Evolutionary conservation across 768 basidiomycete species (phyloP), one percentile per base, ranked within the genome.

Genomic region (Exidia glandulosa): DNA sequence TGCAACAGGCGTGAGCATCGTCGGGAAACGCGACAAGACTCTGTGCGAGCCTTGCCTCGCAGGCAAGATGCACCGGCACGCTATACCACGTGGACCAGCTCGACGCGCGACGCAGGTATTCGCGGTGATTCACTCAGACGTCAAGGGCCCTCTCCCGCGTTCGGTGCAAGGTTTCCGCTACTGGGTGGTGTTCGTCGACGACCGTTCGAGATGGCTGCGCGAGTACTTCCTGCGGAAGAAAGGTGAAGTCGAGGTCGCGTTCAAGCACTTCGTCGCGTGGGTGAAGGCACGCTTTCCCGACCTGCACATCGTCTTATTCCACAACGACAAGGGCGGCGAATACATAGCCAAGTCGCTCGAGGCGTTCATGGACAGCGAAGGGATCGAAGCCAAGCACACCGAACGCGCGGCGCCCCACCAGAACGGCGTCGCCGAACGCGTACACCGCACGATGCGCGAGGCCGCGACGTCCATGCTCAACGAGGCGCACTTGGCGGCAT

Each of bases 31-130:
- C 52, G 63, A 63, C 1, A 67, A 60, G n/a, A 62, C 67, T 32
- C 13, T 54, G 19, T 76, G 75, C 37, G 64, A 69, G 45, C 66
- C 67, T 9, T 78, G 75, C 63, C 66, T 76, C 50, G 61, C 69
- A 37, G 72, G 72, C 1, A 77, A 78, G 59, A 63, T 67, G 9
- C 68, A 71, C 19, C 65, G 68, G 7, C 56, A 54, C 50, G 56
- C 3, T 61, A 69, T 3, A 72, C 73, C 57, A 75, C 74, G 30
- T 64, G 69, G n/a, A 64, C 70, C 57, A 68, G 73, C 32, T 57
- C 62, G 60, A 66, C 66, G 10, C 59, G 50, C 25, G 32, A 67
- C 69, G 59, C 63, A 58, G 1, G 57, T 63, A 29, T 63, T 69
- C 48, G 67, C 60, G 37, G 36, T 58, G 52, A 33, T 59, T 27